Base-by-base conservation (phyloP, 257 asterid species). In the Lithospermum erythrorhizon region DNA sequence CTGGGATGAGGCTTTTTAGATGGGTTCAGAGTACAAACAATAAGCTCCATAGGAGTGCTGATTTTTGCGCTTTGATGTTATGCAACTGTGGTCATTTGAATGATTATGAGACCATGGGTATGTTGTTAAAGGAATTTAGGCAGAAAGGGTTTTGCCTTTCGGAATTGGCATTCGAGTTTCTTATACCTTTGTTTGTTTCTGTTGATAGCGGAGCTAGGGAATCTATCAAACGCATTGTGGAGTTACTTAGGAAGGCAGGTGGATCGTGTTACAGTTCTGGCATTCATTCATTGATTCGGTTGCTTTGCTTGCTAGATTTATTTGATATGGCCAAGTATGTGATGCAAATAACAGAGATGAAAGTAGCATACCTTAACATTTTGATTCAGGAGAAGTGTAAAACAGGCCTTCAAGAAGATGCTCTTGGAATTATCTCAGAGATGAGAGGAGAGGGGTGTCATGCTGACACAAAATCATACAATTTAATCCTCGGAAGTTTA, bases 321-420 rank as follows among this genome's bases (percentile, higher is more conserved):
- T 82, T 89, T 13, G 89, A 84, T 8, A 82, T 81, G 93, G 95
- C 95, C 57, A 76, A 55, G 63, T 76, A 74, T 74, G 93, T 82
- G 67, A 70, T 87, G 64, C 66, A 69, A 53, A 76, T 80, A 41
- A 76, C 90, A 0, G 82, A 66, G 70, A 68, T 70, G 61, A 82
- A 70, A 57, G 65, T 62, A 37, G 69, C 91, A 0, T 75, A 70
- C 73, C 82, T 73, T 68, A 53, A 78, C 61, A 73, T 84, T 65
- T 52, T 87, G 82, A 65, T 89, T 66, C 86, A 86, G 55, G 87
- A 81, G 62, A 76, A 73, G 70, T 89, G 97, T 75, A 66, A 41
- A 70, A 75, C 64, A 74, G 88, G 84, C 59, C 88, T 75, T 61
- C 32, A 70, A 32, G 86, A 81, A 70, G 90, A 87, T 37, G 94